Percentiles rank a stretch among this genome's conserved stretches.
phyloP scores from a whole-genome alignment of 2,329 filamentous ascomycete species.

The Pyricularia pennisetigena region DNA sequence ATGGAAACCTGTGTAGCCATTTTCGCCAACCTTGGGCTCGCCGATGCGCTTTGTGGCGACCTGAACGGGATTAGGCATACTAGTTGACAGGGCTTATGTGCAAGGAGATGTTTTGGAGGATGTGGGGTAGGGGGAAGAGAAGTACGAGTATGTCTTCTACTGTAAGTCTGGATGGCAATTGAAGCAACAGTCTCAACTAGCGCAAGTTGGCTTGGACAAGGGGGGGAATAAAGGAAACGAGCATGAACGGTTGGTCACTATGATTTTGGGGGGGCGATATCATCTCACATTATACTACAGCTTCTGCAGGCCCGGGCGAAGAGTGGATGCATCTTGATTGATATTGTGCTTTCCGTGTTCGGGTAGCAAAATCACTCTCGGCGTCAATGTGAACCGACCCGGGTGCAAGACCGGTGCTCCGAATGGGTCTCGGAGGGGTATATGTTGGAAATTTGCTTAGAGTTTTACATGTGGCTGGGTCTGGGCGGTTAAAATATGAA shows the following conservation, averaged over 20 bases:
- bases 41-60: conserved; percentile 11
- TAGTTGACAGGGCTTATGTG: background rate
- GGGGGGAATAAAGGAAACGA: background rate
- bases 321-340: background rate
- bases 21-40: conserved; percentile 24
- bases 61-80: conserved; percentile 12
- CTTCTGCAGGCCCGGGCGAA: background rate
- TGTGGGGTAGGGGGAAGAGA: background rate
- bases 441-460: background rate
- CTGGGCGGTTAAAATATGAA: background rate
- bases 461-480: background rate
- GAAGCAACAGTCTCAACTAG: background rate
- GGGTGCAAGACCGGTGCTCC: too few species aligned
- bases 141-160: background rate
- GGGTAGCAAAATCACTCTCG: background rate
- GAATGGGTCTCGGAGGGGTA: background rate
- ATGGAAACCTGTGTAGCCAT: conserved; percentile 27
- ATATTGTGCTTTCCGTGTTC: background rate
- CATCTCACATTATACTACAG: background rate
- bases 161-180: background rate
- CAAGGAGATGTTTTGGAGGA: background rate
- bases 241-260: background rate
- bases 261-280: background rate
- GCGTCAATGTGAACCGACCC: background rate
- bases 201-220: background rate